Evolutionary conservation across 1,139 yeast genomes (phyloP), one percentile per base, ranked within the genome.

Genomic region (Yamadazyma trypodendri): DNA sequence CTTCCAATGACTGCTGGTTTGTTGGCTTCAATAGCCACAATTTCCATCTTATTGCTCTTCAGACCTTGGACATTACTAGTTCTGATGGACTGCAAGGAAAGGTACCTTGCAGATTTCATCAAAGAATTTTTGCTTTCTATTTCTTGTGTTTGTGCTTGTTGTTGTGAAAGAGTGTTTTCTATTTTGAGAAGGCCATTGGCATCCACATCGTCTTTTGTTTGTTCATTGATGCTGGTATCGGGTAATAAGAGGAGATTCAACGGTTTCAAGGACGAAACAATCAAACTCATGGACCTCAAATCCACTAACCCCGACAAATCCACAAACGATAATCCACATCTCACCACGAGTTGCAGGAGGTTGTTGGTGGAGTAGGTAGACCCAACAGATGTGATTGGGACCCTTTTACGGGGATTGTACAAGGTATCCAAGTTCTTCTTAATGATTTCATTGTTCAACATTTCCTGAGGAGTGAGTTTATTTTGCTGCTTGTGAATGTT

Each of bases 221-320:
- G 41, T 13, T 41, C 48, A 13, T 41, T 27, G 6, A 55, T 58
- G n/a, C 75, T 58, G 10, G 66, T 54, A 40, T 78, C 83, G 2
- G 77, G 72, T 13, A 75, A 56, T 14, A 87, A 59, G 14, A 92
- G 67, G 34, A 90, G 70, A 51, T 83, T 82, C 39, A 81, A 75
- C 7, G 98, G 96, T 50, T 86, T 86, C 39, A 92, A 65, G 2
- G 85, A 75, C 23, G 94, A 87, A 31, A 88, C 72, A 43, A 90
- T 86, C 61, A 87, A 80, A 40, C 83, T 75, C 43, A 89, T 63
- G 0, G 97, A 90, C 45, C 97, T 72, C 43, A 84, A 69, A 55
- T 92, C 97, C 2, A 89, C 94, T 16, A 85, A 62, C 11, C 97
- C 96, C 12, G 90, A 79, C 44, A 90, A 70, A 56, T 92, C 97